Percentiles rank a stretch among this genome's conserved stretches.
These are phyloP conservation scores for Bipolaris cookei DNA, from an alignment of 2,329 filamentous ascomycete genomes.

Conservation along the genomic window DNA sequence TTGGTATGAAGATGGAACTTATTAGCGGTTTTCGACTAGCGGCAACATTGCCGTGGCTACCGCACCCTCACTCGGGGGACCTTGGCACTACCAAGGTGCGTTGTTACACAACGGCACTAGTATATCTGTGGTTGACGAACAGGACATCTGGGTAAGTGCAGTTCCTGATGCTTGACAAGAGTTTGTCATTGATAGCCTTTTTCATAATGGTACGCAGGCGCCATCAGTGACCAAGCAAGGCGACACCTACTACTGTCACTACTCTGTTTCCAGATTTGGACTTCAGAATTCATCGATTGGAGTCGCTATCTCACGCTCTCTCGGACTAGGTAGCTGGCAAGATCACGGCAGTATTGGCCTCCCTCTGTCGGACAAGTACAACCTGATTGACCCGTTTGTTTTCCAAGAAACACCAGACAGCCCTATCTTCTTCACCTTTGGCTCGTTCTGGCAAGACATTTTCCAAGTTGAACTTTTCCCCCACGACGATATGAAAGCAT, in stretches of 20 bases:
- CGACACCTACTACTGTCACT: constrained; percentile 65
- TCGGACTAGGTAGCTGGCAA: constrained; percentile 63
- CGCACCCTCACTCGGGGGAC: constrained; percentile 53
- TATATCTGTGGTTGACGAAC: constrained; percentile 50
- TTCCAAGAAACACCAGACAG: constrained; percentile 42
- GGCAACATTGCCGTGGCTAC: constrained; percentile 56
- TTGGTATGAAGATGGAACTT: constrained; percentile 54
- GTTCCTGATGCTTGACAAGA: background rate
- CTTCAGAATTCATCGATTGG: constrained; percentile 67
- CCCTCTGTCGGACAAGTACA: constrained; percentile 46
- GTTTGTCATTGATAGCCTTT: background rate
- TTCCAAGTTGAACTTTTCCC: constrained; percentile 61
- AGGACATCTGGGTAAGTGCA: constrained; percentile 56
- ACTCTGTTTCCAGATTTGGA: constrained; percentile 65
- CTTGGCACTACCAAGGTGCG: constrained; percentile 56
- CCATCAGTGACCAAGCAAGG: constrained; percentile 66
- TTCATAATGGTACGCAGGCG: constrained; percentile 53
- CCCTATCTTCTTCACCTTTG: constrained; percentile 63
- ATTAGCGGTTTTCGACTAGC: constrained; percentile 59
- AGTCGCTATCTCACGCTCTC: constrained; percentile 55
- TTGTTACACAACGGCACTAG: constrained; percentile 52
- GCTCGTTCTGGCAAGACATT: constrained; percentile 70
- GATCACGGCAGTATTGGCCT: constrained; percentile 61
- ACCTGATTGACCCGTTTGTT: constrained; percentile 59
- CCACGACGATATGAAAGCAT: constrained; percentile 12